These are phyloP conservation scores for Pseudocercospora fijiensis DNA, from an alignment of 2,329 filamentous ascomycete genomes.

Conservation along the genomic window DNA sequence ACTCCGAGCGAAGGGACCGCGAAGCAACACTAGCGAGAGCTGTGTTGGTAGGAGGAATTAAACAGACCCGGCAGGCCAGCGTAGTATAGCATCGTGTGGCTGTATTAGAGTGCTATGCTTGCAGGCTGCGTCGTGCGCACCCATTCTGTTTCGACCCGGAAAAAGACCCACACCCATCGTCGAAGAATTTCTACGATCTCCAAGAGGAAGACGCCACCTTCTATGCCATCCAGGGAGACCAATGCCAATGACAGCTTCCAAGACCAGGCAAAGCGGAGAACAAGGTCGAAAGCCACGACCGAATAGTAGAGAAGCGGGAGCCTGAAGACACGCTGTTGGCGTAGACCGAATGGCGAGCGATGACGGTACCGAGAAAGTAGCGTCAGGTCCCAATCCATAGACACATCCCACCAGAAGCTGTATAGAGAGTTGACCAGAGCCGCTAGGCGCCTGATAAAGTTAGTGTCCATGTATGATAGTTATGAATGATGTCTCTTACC, in stretches of 20 bases:
- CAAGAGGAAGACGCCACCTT: constrained; percentile 83
- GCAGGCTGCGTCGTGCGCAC: constrained; percentile 24
- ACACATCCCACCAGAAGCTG: constrained; percentile 98
- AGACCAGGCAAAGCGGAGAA: constrained; percentile 86
- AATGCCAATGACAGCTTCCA: constrained; percentile 81
- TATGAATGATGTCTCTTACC: constrained; percentile 16
- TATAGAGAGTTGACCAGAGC: constrained; percentile 77
- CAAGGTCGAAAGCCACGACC: constrained; percentile 74
- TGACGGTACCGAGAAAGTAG: constrained; percentile 67
- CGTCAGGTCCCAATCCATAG: constrained; percentile 94
- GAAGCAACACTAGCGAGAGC: not conserved
- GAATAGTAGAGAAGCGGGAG: constrained; percentile 75
- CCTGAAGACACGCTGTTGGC: constrained; percentile 71
- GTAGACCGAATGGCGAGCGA: constrained; percentile 72
- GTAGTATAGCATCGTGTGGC: not conserved
- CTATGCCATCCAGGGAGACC: constrained; percentile 80
- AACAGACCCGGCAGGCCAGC: not conserved
- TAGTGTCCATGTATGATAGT: constrained; percentile 5
- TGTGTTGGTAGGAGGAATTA: not conserved
- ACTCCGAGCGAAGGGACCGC: not conserved
- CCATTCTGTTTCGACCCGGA: constrained; percentile 93
- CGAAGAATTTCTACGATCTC: constrained; percentile 83
- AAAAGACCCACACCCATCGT: constrained; percentile 96
- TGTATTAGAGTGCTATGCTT: constrained; percentile 17
- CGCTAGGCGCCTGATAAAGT: constrained; percentile 29